Conservation (phyloP, 192 early-diverging fungal genomes). For the Gryganskiella cystojenkinii region DNA sequence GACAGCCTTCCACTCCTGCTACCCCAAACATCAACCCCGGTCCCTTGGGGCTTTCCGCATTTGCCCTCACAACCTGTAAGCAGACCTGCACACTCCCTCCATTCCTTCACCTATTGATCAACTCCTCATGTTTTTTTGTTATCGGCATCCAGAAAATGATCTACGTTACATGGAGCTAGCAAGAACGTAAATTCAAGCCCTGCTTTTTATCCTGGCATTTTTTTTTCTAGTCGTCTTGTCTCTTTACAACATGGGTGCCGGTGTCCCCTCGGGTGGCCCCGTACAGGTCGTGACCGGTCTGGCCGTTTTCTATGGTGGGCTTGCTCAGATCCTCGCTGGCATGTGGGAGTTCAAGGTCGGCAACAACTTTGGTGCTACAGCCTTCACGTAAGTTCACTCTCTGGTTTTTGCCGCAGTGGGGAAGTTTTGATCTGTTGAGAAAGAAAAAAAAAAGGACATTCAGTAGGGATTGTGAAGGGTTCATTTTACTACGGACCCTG, state of each 20-base stretch:
- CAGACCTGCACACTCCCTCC: constrained; percentile 55
- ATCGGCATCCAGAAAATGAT: no score
- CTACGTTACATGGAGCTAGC: background rate
- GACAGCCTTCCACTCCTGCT: constrained; percentile 47
- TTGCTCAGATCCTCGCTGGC: constrained; percentile 80
- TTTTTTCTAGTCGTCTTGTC: constrained; percentile 68
- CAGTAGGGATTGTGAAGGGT: no score
- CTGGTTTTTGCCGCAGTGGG: no score
- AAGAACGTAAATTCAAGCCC: background rate
- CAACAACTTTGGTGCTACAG: constrained; percentile 88
- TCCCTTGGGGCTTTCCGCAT: constrained; percentile 69
- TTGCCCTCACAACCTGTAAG: constrained; percentile 69
- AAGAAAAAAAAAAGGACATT: background rate
- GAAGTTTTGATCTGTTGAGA: background rate
- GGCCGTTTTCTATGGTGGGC: constrained; percentile 80
- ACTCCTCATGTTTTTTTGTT: no score
- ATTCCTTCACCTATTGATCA: background rate
- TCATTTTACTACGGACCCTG: constrained; percentile 19
- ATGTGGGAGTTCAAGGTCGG: constrained; percentile 86
- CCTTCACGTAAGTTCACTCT: constrained; percentile 70
- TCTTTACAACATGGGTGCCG: constrained; percentile 75
- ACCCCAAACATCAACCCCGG: constrained; percentile 64
- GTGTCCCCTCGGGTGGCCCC: constrained; percentile 61
- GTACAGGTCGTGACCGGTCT: constrained; percentile 70
- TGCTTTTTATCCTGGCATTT: background rate